Evolutionary conservation across 768 basidiomycete species (phyloP).

Genomic region (Leccinum aurantiacum): DNA sequence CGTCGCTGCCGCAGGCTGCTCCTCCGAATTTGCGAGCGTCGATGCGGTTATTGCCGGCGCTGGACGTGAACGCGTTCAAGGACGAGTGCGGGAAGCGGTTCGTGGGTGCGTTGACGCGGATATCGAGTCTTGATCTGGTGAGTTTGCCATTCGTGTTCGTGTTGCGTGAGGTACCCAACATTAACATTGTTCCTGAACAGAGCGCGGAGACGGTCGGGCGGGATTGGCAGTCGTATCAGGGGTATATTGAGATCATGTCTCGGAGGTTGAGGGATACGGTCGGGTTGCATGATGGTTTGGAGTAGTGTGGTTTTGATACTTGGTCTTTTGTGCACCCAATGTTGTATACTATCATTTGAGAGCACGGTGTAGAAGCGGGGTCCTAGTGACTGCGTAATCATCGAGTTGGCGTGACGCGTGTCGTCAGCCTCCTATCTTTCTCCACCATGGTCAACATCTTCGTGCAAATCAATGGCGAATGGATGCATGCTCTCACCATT

Average conservation of each 20-base stretch:
- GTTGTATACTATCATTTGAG: no score
- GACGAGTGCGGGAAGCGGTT: slow-evolving; percentile 57
- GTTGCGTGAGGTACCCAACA: background rate
- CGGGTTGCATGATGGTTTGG: slow-evolving; percentile 49
- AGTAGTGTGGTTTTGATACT: background rate
- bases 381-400: no score
- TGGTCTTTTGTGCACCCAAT: no score
- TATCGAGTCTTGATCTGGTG: slow-evolving; percentile 54
- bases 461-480: background rate
- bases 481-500: background rate
- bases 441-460: background rate
- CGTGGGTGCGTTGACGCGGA: slow-evolving; percentile 51
- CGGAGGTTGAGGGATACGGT: slow-evolving; percentile 64
- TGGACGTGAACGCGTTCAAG: slow-evolving; percentile 59
- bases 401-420: no score
- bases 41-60: slow-evolving; percentile 56
- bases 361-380: no score
- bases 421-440: no score
- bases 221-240: slow-evolving; percentile 63
- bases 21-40: slow-evolving; percentile 41
- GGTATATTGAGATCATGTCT: slow-evolving; percentile 76
- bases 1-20: background rate
- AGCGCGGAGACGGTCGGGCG: slow-evolving; percentile 43
- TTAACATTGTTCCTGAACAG: slow-evolving; percentile 26
- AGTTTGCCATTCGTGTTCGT: slow-evolving; percentile 18